phyloP scores from a whole-genome alignment of 805 yeast genomes.

The Saturnispora zaruensis region DNA sequence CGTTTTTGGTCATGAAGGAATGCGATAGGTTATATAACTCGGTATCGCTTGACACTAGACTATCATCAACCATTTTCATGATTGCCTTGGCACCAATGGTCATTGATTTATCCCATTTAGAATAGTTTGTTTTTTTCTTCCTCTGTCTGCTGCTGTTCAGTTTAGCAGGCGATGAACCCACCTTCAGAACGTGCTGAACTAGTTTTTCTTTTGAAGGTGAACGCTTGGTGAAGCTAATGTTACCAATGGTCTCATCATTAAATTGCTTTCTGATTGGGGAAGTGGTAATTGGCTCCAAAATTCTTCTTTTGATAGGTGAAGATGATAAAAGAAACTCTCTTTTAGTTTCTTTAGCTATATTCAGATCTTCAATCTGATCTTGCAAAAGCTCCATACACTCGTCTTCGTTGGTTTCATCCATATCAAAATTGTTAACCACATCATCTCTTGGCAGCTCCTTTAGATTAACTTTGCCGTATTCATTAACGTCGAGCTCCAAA shows the following conservation, averaged over 20 bases:
- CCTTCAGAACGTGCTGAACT: neutral
- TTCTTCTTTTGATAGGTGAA: neutral
- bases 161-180: constrained; percentile 4
- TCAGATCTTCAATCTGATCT: constrained; percentile 19
- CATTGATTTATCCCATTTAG: constrained; percentile 29
- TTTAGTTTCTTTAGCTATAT: neutral
- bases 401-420: constrained; percentile 2
- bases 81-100: constrained; percentile 31
- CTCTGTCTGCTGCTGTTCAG: neutral
- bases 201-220: constrained; percentile 4
- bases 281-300: neutral
- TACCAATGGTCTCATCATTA: neutral
- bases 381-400: constrained; percentile 15
- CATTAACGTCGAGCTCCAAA: constrained; percentile 6
- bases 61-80: constrained; percentile 32
- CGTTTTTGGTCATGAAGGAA: constrained; percentile 11
- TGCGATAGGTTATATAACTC: constrained; percentile 20
- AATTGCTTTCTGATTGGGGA: neutral
- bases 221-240: neutral
- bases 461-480: constrained; percentile 5
- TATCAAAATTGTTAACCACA: neutral
- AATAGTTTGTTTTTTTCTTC: constrained; percentile 17
- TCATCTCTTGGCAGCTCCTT: neutral
- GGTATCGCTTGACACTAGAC: constrained; percentile 31
- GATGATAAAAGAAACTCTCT: neutral